Conservation (phyloP, 306 rosid genomes). For the Inga leiocalycina region DNA sequence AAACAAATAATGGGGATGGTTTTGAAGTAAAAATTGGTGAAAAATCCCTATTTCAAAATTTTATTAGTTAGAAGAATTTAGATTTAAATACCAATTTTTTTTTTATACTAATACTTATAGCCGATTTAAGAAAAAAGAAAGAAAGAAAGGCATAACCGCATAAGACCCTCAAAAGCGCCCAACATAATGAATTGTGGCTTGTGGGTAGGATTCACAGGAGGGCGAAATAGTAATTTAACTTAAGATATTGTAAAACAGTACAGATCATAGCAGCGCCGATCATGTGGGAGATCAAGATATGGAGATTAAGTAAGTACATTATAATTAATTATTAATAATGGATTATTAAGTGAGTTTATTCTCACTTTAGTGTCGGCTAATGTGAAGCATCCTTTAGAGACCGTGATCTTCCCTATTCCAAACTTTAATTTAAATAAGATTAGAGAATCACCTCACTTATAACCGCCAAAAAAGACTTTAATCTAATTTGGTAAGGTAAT, state of each 20-base stretch:
- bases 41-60: too few relatives aligned
- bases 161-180: neutral
- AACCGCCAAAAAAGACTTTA: neutral
- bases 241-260: neutral
- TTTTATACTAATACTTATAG: too few relatives aligned
- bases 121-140: too few relatives aligned
- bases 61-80: too few relatives aligned
- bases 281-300: constrained; percentile 13
- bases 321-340: neutral
- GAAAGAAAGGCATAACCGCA: neutral
- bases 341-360: neutral
- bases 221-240: neutral
- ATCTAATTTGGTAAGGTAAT: neutral
- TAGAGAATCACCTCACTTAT: neutral
- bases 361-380: constrained; percentile 24
- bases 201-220: neutral
- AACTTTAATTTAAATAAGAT: neutral
- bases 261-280: neutral
- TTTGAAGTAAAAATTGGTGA: too few relatives aligned
- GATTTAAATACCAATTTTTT: too few relatives aligned
- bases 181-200: neutral
- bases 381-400: constrained; percentile 4
- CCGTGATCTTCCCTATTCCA: neutral
- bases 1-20: too few relatives aligned
- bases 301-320: constrained; percentile 11